Conservation (phyloP, 2,329 filamentous ascomycete genomes). For the Chaetomiaceae sp. region DNA sequence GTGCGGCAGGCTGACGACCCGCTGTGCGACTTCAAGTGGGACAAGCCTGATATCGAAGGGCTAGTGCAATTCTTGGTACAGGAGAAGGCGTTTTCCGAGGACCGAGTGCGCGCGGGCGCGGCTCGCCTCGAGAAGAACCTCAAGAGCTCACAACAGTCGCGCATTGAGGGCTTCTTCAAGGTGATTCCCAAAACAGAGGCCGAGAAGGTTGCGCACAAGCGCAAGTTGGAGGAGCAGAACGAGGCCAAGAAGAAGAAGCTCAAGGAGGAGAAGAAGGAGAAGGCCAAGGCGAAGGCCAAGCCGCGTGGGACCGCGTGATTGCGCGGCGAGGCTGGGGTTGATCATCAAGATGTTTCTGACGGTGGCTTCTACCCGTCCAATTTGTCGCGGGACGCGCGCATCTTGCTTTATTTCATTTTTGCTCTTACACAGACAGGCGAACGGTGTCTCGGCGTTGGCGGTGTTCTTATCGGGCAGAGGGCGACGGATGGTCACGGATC, state of each 20-base stretch:
- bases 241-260: conserved; percentile 93
- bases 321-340: not conserved
- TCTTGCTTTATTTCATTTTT: conserved; percentile 1
- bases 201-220: conserved; percentile 79
- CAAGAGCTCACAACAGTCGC: conserved; percentile 84
- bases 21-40: conserved; percentile 97
- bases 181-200: conserved; percentile 81
- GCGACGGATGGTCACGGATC: not conserved
- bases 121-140: conserved; percentile 81
- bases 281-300: conserved; percentile 85
- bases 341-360: not conserved
- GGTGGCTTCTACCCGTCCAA: not conserved
- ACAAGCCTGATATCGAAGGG: conserved; percentile 84
- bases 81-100: conserved; percentile 96
- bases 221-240: conserved; percentile 88
- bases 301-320: conserved; percentile 60
- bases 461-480: not conserved
- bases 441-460: conserved; percentile 9
- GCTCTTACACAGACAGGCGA: not conserved
- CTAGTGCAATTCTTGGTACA: conserved; percentile 84
- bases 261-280: conserved; percentile 92
- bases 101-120: conserved; percentile 77
- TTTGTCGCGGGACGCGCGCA: not conserved
- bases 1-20: conserved; percentile 78
- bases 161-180: conserved; percentile 97